Conservation (phyloP, 2,329 filamentous ascomycete species). For the Akanthomyces uredinophilus region DNA sequence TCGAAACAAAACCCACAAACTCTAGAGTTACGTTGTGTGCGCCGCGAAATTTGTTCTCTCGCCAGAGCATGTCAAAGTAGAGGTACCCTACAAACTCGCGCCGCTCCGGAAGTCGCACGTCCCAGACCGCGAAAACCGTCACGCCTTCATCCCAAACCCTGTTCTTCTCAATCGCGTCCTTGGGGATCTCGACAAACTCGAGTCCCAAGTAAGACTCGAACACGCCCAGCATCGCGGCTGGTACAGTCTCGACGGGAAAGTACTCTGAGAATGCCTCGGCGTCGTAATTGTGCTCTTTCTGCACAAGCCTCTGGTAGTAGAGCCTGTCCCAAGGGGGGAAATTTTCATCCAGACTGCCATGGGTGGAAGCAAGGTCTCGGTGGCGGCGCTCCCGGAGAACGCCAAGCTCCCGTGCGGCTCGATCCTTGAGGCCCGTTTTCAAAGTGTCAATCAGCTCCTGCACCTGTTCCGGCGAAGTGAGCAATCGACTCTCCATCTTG, state of each 20-base stretch:
- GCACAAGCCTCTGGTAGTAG: slow-evolving; percentile 50
- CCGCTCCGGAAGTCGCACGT: slow-evolving; percentile 22
- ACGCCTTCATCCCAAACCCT: slow-evolving; percentile 24
- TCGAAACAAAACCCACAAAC: neutral
- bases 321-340: slow-evolving; percentile 16
- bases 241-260: slow-evolving; percentile 48
- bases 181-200: slow-evolving; percentile 45
- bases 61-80: slow-evolving; percentile 49
- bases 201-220: slow-evolving; percentile 53
- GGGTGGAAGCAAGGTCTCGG: neutral
- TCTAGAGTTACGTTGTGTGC: slow-evolving; percentile 46
- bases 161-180: slow-evolving; percentile 44
- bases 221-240: slow-evolving; percentile 51
- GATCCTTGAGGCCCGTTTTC: neutral
- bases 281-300: slow-evolving; percentile 49
- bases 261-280: slow-evolving; percentile 51
- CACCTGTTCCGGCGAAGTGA: slow-evolving; percentile 48
- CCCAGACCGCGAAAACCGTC: neutral
- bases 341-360: too few relatives aligned
- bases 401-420: neutral
- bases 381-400: neutral
- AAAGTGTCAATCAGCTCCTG: neutral
- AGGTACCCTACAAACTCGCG: slow-evolving; percentile 51
- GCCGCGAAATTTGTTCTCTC: slow-evolving; percentile 52
- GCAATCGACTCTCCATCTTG: slow-evolving; percentile 51